Conservation (phyloP, 768 basidiomycete species). For the Paxillus rubicundulus region DNA sequence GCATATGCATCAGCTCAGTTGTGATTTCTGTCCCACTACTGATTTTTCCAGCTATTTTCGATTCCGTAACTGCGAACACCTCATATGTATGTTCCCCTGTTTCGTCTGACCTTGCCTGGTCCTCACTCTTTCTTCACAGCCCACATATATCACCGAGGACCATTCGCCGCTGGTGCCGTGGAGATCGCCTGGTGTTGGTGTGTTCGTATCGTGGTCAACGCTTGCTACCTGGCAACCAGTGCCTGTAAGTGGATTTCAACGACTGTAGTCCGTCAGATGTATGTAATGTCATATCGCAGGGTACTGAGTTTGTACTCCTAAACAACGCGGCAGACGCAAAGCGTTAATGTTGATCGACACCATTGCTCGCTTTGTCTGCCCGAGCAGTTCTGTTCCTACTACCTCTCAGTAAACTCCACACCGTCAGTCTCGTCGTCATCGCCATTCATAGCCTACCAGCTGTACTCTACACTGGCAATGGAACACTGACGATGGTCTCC, state of each 20-base stretch:
- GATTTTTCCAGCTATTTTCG: not conserved
- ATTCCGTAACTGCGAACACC: not conserved
- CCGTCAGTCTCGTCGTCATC: slow-evolving; percentile 22
- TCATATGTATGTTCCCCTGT: not conserved
- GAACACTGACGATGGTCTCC: slow-evolving; percentile 11
- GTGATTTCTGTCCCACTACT: not conserved
- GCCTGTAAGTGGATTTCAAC: not conserved
- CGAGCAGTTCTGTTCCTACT: slow-evolving; percentile 20
- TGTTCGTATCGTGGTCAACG: not conserved
- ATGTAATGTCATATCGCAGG: not conserved
- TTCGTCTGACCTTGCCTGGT: not conserved
- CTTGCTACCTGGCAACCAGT: not conserved
- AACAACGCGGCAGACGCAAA: not conserved
- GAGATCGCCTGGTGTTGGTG: not conserved
- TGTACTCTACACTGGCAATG: slow-evolving; percentile 19
- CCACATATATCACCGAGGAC: not conserved
- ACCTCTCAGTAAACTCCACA: slow-evolving; percentile 15
- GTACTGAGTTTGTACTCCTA: not conserved
- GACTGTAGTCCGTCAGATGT: not conserved
- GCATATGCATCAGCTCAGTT: not conserved
- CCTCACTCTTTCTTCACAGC: not conserved
- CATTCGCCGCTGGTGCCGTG: not conserved
- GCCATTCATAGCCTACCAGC: slow-evolving; percentile 12
- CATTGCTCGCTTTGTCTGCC: slow-evolving; percentile 19
- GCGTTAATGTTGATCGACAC: slow-evolving; percentile 16